phyloP scores from a whole-genome alignment of 352 stramenopile genomes.

The Phytophthora megakarya region DNA sequence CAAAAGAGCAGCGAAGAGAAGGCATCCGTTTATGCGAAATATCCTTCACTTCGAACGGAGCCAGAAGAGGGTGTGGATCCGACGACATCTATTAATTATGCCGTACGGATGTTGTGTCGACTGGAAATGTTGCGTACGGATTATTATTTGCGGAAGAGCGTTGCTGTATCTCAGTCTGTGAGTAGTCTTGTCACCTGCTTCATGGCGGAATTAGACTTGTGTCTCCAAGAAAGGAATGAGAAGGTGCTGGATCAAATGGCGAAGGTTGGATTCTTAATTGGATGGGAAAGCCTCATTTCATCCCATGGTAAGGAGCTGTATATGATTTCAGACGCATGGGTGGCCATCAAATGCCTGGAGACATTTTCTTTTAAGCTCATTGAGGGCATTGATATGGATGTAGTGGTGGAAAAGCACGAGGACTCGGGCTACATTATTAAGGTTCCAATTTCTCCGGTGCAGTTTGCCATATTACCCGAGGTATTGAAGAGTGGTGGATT shows the following conservation, averaged over 20 bases:
- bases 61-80: constrained; percentile 59
- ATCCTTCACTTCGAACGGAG: constrained; percentile 71
- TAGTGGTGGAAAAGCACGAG: constrained; percentile 66
- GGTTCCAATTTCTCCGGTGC: constrained; percentile 46
- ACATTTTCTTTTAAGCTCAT: constrained; percentile 85
- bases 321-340: constrained; percentile 94
- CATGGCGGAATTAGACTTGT: constrained; percentile 76
- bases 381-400: constrained; percentile 46
- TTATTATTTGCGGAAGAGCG: constrained; percentile 85
- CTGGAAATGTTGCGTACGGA: constrained; percentile 78
- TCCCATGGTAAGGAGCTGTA: constrained; percentile 95
- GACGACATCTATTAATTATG: constrained; percentile 58
- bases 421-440: constrained; percentile 73
- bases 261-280: constrained; percentile 87
- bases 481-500: constrained; percentile 54
- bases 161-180: constrained; percentile 83
- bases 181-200: constrained; percentile 85
- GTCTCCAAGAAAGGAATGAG: constrained; percentile 59
- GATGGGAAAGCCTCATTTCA: constrained; percentile 95
- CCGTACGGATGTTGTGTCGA: constrained; percentile 63
- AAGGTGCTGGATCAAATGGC: constrained; percentile 75
- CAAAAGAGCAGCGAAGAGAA: constrained; percentile 51
- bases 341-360: constrained; percentile 89
- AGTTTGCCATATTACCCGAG: constrained; percentile 59
- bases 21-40: constrained; percentile 50